Conservation (phyloP, 2,329 filamentous ascomycete genomes). For the Sarocladium oryzae region DNA sequence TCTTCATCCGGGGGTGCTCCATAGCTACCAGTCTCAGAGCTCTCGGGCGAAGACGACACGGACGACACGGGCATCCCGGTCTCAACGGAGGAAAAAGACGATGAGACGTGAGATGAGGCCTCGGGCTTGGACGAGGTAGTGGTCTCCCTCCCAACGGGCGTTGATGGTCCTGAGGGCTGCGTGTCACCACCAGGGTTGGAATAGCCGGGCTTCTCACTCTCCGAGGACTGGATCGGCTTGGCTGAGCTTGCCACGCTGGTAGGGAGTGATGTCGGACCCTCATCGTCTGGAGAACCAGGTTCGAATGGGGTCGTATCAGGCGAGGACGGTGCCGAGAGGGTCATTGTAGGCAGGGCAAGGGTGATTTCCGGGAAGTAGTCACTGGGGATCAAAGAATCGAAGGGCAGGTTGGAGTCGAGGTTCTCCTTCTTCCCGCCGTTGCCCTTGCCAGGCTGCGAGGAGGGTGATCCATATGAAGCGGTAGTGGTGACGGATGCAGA, state of each 20-base stretch:
- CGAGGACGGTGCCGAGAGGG: background rate
- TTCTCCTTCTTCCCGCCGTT: background rate
- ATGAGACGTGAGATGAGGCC: too few species aligned
- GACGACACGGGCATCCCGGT: too few species aligned
- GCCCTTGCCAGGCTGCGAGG: background rate
- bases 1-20: too few species aligned
- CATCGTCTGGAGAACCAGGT: background rate
- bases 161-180: background rate
- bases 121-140: too few species aligned
- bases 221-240: background rate
- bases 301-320: background rate
- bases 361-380: conserved; percentile 6
- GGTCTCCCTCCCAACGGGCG: too few species aligned
- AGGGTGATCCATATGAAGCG: background rate
- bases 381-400: conserved; percentile 3
- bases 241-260: background rate
- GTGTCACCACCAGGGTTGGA: background rate
- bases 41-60: too few species aligned
- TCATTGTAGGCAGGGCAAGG: background rate
- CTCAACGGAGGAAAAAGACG: too few species aligned
- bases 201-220: background rate
- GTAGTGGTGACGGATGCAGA: background rate
- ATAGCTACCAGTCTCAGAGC: too few species aligned
- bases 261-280: background rate
- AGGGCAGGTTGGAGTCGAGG: background rate